A percentile compares a stretch with the other conserved stretches of the same genome.
Evolutionary conservation across 179 eudicot genomes (phyloP).

Genomic region (Vitellaria paradoxa): DNA sequence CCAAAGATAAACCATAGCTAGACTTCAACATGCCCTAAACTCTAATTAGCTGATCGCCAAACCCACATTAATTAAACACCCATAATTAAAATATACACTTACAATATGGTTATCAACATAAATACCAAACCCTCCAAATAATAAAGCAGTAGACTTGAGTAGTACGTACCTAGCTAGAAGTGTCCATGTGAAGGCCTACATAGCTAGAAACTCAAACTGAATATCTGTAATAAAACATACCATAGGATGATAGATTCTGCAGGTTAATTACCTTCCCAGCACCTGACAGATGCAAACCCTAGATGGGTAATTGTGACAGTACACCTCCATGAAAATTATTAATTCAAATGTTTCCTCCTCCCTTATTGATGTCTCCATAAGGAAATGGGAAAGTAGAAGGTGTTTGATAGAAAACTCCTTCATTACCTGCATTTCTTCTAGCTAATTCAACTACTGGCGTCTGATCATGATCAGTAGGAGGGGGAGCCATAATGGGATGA

Average conservation of each 20-base stretch:
- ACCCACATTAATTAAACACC: neutral
- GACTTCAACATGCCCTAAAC: neutral
- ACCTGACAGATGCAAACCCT: slow-evolving; percentile 4
- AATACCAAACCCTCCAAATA: neutral
- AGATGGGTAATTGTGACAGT: neutral
- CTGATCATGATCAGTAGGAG: slow-evolving; percentile 14
- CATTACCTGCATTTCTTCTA: slow-evolving; percentile 12
- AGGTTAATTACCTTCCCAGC: neutral
- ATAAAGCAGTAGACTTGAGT: neutral
- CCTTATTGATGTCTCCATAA: slow-evolving; percentile 20
- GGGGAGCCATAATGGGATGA: no score
- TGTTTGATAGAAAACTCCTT: slow-evolving; percentile 24
- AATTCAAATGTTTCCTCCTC: slow-evolving; percentile 24
- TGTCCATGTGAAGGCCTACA: neutral
- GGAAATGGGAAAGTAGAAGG: slow-evolving; percentile 21
- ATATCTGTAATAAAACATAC: neutral
- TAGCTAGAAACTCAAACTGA: neutral
- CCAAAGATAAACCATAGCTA: neutral
- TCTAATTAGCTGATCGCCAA: neutral
- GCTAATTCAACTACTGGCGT: neutral
- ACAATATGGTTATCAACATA: neutral
- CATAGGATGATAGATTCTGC: slow-evolving; percentile 6
- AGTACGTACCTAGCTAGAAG: slow-evolving; percentile 2
- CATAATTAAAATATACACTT: neutral
- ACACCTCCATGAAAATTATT: slow-evolving; percentile 12